Evolutionary conservation across 495 filamentous ascomycete species (phyloP), one percentile per base, ranked within the genome.

Genomic region (Wilcoxina mikolae): DNA sequence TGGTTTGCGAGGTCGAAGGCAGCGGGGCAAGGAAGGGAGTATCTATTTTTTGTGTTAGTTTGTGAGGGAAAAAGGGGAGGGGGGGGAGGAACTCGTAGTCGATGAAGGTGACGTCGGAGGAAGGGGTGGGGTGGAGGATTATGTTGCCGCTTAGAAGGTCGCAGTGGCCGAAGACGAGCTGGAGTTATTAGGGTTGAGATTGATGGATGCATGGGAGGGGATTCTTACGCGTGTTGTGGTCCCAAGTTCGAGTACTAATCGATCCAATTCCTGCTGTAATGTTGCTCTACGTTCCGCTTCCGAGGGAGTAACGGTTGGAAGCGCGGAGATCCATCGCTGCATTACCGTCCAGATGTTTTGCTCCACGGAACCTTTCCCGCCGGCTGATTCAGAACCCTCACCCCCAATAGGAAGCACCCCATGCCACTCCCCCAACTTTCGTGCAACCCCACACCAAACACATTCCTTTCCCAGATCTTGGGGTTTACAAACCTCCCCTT

Each of bases 1-100:
- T 95, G 89, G 73, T 95, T 95, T 20, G 87, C 81, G 51, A 95
- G 77, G 66, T 95, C 89, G 67, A 95, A 95, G 17, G 88, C 85
- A 12, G 88, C 86, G 0, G 89, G 89, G 2, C 86, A 86, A 1
- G 88, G 85, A 0, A 84, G 85, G 4, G 88, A 85, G 7, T 47
- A 47, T 47, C 43, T 47, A 23, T 4, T 15, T n/a, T n/a, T n/a
- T n/a, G n/a, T n/a, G n/a, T n/a, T n/a, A n/a, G n/a, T n/a, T n/a
- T n/a, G n/a, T n/a, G n/a, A n/a, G n/a, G n/a, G n/a, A n/a, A n/a
- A 3, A 39, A 10, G 23, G 23, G 5, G n/a, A 18, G 18, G 2
- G 2, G 2, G 18, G 12, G 7, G 2, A 20, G 18, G 65, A 88
- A 90, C 69, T 95, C 89, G 72, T 95, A 95, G 70, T 95, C 89